phyloP scores from a whole-genome alignment of 805 yeast species.

The Yarrowia yakushimensis region DNA sequence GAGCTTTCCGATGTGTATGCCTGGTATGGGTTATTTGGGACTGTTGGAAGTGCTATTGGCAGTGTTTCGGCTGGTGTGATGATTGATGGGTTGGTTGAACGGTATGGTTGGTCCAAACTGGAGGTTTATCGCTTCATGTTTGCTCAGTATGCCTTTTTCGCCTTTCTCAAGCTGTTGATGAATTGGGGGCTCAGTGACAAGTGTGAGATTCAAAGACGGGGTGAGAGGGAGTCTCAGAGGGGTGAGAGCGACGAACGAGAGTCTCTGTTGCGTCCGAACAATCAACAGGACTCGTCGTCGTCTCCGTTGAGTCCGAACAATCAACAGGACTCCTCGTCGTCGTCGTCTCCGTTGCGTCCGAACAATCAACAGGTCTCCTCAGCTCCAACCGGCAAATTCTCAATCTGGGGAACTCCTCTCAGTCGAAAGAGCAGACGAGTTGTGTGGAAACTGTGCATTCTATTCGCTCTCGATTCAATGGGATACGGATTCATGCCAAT shows the following conservation, averaged over 20 bases:
- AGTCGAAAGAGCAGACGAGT: constrained; percentile 28
- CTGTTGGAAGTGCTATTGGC: constrained; percentile 48
- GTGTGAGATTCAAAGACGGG: constrained; percentile 41
- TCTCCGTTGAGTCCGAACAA: background rate
- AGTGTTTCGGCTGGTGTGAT: constrained; percentile 43
- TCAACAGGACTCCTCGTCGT: background rate
- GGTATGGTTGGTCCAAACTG: constrained; percentile 36
- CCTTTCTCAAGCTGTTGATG: constrained; percentile 46
- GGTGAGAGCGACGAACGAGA: background rate
- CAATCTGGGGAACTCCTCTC: constrained; percentile 28
- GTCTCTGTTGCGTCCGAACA: background rate
- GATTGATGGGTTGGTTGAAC: constrained; percentile 31
- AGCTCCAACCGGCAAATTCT: background rate
- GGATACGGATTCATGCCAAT: constrained; percentile 87
- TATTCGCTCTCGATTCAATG: constrained; percentile 78
- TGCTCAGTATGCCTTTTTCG: constrained; percentile 51
- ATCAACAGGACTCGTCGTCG: background rate
- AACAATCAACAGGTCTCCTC: background rate
- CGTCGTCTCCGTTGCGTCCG: background rate
- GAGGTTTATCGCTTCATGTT: constrained; percentile 59
- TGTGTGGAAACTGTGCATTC: constrained; percentile 29
- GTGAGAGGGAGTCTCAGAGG: no score
- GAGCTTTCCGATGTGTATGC: constrained; percentile 54
- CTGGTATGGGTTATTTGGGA: constrained; percentile 54
- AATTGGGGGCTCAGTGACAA: constrained; percentile 45